Conservation (phyloP, 495 filamentous ascomycete genomes). For the Lepidopterella palustris region DNA sequence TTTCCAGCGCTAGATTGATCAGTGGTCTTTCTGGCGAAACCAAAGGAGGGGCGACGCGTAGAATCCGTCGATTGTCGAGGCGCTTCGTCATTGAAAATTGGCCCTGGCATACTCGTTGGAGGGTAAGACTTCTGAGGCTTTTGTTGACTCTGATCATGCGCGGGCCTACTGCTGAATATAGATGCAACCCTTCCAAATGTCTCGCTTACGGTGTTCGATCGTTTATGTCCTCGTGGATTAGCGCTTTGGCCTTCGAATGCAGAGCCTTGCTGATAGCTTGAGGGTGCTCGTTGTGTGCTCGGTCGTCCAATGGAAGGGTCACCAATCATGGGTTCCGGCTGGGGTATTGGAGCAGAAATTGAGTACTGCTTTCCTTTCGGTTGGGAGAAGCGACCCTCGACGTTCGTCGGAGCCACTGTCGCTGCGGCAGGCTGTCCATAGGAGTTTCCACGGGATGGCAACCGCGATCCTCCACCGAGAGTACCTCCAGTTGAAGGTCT, state of each 20-base stretch:
- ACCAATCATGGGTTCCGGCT: conserved; percentile 14
- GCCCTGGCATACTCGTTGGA: conserved; percentile 45
- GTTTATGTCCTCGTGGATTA: conserved; percentile 19
- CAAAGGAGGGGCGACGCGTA: conserved; percentile 67
- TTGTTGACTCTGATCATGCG: conserved; percentile 32
- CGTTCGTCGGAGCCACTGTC: conserved; percentile 82
- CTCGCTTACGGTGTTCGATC: conserved; percentile 29
- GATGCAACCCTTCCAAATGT: conserved; percentile 25
- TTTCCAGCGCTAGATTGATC: conserved; percentile 49
- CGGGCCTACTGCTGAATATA: conserved; percentile 21
- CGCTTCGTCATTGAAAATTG: conserved; percentile 70
- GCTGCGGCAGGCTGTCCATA: conserved; percentile 87
- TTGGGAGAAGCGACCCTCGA: conserved; percentile 82
- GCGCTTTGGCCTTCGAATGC: background rate
- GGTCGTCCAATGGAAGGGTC: conserved; percentile 22
- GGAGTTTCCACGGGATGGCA: conserved; percentile 71
- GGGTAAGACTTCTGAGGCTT: conserved; percentile 45
- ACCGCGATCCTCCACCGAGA: conserved; percentile 52
- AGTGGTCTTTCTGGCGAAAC: conserved; percentile 61
- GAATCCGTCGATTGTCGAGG: conserved; percentile 76
- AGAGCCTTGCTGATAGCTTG: conserved; percentile 3
- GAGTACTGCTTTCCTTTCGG: conserved; percentile 70
- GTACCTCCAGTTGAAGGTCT: conserved; percentile 80
- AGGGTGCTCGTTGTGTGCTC: conserved; percentile 16
- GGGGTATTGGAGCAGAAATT: conserved; percentile 57